These are phyloP conservation scores for Cordyceps tenuipes DNA, from an alignment of 2,329 filamentous ascomycete genomes.

Conservation along the genomic window DNA sequence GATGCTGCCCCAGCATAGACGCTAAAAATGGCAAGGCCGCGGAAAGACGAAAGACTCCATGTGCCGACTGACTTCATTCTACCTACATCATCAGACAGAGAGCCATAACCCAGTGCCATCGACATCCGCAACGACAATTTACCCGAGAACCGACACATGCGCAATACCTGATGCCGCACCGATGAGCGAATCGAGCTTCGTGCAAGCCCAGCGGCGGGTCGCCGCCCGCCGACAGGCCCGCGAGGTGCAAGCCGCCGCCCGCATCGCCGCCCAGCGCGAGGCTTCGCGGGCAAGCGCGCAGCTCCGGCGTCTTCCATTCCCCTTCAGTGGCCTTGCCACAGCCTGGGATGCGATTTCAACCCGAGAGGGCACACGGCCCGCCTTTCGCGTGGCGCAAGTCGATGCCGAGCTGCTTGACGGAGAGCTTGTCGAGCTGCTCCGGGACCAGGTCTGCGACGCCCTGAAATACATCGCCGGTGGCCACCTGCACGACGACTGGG, in stretches of 20 bases:
- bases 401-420: constrained; percentile 93
- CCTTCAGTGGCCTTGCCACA: constrained; percentile 50
- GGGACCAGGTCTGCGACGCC: constrained; percentile 76
- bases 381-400: constrained; percentile 90
- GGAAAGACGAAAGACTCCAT: too few relatives aligned
- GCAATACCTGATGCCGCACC: constrained; percentile 14
- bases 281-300: constrained; percentile 45
- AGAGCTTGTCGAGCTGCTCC: constrained; percentile 78
- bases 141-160: not conserved
- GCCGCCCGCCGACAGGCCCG: constrained; percentile 70
- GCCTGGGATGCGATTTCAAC: constrained; percentile 66
- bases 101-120: not conserved
- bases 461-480: constrained; percentile 75
- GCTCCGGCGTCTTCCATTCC: constrained; percentile 50
- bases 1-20: constrained; percentile 4
- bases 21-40: constrained; percentile 8
- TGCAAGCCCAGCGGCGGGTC: constrained; percentile 81
- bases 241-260: constrained; percentile 56
- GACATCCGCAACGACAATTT: not conserved
- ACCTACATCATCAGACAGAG: not conserved
- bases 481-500: constrained; percentile 76
- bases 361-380: constrained; percentile 70
- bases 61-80: not conserved
- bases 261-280: constrained; percentile 40
- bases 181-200: constrained; percentile 61